Evolutionary conservation across 371 early-diverging fungal species (phyloP).

Genomic region (Sanchytrium tribonematis): DNA sequence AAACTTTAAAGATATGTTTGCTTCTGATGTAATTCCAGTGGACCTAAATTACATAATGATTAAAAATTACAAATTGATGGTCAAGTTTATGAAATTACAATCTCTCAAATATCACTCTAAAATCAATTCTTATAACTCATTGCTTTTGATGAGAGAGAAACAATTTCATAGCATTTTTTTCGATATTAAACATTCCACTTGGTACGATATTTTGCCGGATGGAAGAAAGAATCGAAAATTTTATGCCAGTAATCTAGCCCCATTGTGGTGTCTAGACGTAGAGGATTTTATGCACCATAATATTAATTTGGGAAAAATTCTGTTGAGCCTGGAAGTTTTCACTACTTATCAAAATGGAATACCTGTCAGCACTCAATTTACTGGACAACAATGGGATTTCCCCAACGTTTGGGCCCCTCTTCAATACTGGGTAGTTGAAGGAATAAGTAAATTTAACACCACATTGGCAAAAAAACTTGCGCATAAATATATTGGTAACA

Average conservation of each 20-base stretch:
- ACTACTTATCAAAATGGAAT: conserved; percentile 26
- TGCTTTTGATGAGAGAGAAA: not conserved
- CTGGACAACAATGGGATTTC: conserved; percentile 58
- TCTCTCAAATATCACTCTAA: not conserved
- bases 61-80: conserved; percentile 12
- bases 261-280: not conserved
- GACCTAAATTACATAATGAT: conserved; percentile 61
- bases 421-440: conserved; percentile 11
- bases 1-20: conserved; percentile 23
- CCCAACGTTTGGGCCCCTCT: conserved; percentile 52
- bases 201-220: not conserved
- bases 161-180: not conserved
- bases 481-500: conserved; percentile 27
- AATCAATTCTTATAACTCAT: not conserved
- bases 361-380: conserved; percentile 22
- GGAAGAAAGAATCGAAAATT: not conserved
- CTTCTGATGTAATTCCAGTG: conserved; percentile 37
- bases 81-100: not conserved
- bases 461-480: conserved; percentile 14
- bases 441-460: conserved; percentile 4
- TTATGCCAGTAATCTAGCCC: not conserved
- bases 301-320: not conserved
- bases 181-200: not conserved
- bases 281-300: not conserved
- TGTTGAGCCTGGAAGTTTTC: not conserved